Base-by-base conservation (phyloP, 2,329 filamentous ascomycete species). In the Diplodia sapinea region DNA sequence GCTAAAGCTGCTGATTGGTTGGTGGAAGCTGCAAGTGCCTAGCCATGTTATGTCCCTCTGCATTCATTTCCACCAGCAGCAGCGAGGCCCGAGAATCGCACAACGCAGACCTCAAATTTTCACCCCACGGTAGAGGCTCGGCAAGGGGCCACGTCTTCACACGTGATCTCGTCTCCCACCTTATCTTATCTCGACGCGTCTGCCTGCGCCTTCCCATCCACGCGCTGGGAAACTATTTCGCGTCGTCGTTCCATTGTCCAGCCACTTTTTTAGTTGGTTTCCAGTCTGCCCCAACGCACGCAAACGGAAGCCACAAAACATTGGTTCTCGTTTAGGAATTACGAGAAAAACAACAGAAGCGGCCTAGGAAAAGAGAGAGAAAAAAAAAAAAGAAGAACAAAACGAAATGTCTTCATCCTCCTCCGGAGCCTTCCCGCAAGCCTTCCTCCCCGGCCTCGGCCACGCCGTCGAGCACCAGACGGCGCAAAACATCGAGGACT, bases 1-100 rank as follows among this genome's bases (percentile, higher is more conserved):
- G 74, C 74, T 76, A 76, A 76, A 73, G 74, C 74, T 70, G 72
- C 72, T 69, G 33, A 63, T 55, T 64, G 62, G 50, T 26, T 63
- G 47, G 38, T 59, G 31, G n/a, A 17, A 29, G 20, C 2, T 12
- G 50, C 4, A 26, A 17, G 12, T 17, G 4, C n/a, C 4, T 2
- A 1, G 0, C n/a, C n/a, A n/a, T n/a, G n/a, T n/a, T n/a, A n/a
- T n/a, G n/a, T n/a, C n/a, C n/a, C n/a, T 23, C 2, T 23, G 2
- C 23, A 23, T 1, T 1, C 23, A 23, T 23, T 23, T 23, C 23
- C 23, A 23, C 1, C 23, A 23, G 5, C 15, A n/a, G 52, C 13
- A 20, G 36, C 5, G 3, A 36, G 33, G 33, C 33, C 33, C 2
- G 9, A 7, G 12, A 7, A 52, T 12, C 26, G 26, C 11, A 31